phyloP scores from a whole-genome alignment of 306 rosid genomes.

The Trifolium subterraneum region DNA sequence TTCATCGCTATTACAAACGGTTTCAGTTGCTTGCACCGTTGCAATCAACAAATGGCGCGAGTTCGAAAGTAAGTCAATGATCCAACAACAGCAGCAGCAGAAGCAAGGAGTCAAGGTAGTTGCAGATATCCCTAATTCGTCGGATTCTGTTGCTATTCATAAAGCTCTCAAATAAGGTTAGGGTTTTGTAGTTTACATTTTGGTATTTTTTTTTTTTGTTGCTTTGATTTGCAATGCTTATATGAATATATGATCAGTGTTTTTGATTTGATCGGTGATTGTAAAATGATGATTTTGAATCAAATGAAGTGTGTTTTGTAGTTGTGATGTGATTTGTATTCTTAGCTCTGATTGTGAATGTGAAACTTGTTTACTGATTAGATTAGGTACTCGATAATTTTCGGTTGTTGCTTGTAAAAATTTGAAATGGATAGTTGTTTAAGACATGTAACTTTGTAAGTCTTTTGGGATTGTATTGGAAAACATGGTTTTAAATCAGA shows the following conservation, averaged over 20 bases:
- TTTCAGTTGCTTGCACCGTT: slow-evolving; percentile 58
- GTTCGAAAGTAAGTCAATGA: slow-evolving; percentile 52
- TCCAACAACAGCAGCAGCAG: slow-evolving; percentile 46
- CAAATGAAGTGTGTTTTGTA: slow-evolving; percentile 4
- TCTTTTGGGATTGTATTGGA: slow-evolving; percentile 8
- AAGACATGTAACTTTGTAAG: not conserved
- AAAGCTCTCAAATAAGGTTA: slow-evolving; percentile 53
- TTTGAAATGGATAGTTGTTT: not conserved
- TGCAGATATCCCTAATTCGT: slow-evolving; percentile 34
- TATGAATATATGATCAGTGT: not conserved
- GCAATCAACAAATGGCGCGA: slow-evolving; percentile 68
- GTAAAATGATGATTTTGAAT: slow-evolving; percentile 30
- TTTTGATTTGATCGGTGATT: slow-evolving; percentile 9
- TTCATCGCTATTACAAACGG: not conserved
- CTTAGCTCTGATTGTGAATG: slow-evolving; percentile 17
- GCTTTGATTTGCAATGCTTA: not conserved
- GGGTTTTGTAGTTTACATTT: slow-evolving; percentile 1
- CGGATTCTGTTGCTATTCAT: slow-evolving; percentile 44
- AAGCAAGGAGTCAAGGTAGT: slow-evolving; percentile 28
- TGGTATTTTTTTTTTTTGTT: not conserved
- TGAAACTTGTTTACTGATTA: not conserved
- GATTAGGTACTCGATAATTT: slow-evolving; percentile 18
- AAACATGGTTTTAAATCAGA: not conserved
- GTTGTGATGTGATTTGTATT: slow-evolving; percentile 12
- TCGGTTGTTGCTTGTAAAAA: not conserved